A percentile compares a stretch with the other conserved stretches of the same genome.
Evolutionary conservation across 2,329 filamentous ascomycete species (phyloP).

Genomic region (Capronia americana): DNA sequence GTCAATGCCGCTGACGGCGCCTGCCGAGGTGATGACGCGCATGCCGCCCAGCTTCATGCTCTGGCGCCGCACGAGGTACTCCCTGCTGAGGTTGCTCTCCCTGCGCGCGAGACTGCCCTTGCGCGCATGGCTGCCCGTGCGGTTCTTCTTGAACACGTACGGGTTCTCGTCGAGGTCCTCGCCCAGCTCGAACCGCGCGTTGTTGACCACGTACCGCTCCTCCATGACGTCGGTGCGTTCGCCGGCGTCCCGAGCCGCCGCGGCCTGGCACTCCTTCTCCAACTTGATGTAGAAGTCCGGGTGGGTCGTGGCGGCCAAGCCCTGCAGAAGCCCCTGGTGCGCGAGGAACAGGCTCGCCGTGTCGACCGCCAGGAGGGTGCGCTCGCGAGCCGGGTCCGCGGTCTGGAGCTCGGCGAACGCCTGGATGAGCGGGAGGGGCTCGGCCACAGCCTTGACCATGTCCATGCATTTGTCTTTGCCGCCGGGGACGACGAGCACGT

Average conservation of each 20-base stretch:
- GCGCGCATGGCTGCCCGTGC: constrained; percentile 66
- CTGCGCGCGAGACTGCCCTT: constrained; percentile 87
- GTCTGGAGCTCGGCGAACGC: constrained; percentile 81
- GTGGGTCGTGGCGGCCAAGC: constrained; percentile 81
- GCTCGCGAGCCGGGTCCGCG: constrained; percentile 78
- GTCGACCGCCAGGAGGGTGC: constrained; percentile 80
- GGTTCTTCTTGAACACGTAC: constrained; percentile 76
- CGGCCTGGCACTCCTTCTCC: constrained; percentile 80
- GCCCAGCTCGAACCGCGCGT: constrained; percentile 81
- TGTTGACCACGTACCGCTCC: constrained; percentile 85
- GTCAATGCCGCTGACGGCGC: constrained; percentile 80
- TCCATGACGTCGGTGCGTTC: constrained; percentile 85
- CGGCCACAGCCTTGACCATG: constrained; percentile 63
- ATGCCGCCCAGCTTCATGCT: constrained; percentile 73
- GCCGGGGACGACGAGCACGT: constrained; percentile 79
- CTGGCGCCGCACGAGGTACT: constrained; percentile 79
- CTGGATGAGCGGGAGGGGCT: constrained; percentile 74
- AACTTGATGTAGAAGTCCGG: constrained; percentile 80
- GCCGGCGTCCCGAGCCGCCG: constrained; percentile 70
- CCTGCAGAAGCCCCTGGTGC: constrained; percentile 76
- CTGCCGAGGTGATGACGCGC: constrained; percentile 79
- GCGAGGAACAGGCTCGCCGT: constrained; percentile 80
- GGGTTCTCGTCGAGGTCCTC: constrained; percentile 82
- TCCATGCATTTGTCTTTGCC: constrained; percentile 63
- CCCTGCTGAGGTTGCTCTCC: constrained; percentile 73